A percentile compares a stretch with the other conserved stretches of the same genome.
Conservation (phyloP, 2,329 filamentous ascomycete genomes). For the Hymenoscyphus scutula region DNA sequence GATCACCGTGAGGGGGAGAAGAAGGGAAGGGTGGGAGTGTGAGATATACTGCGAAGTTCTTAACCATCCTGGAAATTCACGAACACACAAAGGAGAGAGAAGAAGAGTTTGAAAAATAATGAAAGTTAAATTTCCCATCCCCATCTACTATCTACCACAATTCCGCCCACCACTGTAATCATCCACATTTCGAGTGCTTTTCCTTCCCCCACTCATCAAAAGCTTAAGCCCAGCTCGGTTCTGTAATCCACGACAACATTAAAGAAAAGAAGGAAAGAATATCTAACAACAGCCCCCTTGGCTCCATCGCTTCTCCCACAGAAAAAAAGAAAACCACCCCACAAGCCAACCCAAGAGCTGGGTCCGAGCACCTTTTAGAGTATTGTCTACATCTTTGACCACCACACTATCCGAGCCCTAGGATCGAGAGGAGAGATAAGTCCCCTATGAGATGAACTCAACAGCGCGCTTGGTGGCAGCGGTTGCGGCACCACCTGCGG, state of each 20-base stretch:
- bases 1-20: too few species aligned
- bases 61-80: too few species aligned
- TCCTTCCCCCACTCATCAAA: too few species aligned
- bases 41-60: too few species aligned
- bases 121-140: too few species aligned
- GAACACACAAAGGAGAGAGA: too few species aligned
- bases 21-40: too few species aligned
- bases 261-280: neutral
- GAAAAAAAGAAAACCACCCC: neutral
- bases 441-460: neutral
- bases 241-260: neutral
- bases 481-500: neutral
- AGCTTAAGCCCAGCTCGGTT: neutral
- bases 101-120: too few species aligned
- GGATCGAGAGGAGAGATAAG: neutral
- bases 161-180: too few species aligned
- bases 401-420: neutral
- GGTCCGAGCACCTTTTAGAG: neutral
- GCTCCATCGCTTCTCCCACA: neutral
- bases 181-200: too few species aligned
- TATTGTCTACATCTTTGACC: neutral
- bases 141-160: too few species aligned
- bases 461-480: slow-evolving; percentile 1
- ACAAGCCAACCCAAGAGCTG: neutral
- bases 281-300: neutral